Evolutionary conservation across 1,284 basidiomycete genomes (phyloP), one percentile per base, ranked within the genome.

Genomic region (Mrakiaceae sp.): DNA sequence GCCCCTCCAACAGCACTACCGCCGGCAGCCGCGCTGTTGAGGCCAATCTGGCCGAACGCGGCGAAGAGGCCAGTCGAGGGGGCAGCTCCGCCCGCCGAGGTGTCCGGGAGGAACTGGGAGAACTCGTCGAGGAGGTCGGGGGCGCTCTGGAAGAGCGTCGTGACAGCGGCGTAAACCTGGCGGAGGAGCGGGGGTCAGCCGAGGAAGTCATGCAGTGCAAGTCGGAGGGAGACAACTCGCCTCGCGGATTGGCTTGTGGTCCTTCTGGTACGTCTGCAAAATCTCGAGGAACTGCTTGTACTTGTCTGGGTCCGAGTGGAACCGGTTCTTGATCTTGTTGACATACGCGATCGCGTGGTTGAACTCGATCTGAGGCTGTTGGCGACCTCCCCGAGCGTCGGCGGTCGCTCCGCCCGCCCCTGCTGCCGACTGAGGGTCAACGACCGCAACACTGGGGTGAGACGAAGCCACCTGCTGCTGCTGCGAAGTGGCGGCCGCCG

Each of bases 241-340:
- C 73, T 96, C 92, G 68, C 89, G 86, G 43, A 90, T 83, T 70
- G 89, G 85, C 68, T 84, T 83, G 73, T 91, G 89, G 73, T 98
- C 94, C 74, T 94, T 94, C 76, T 98, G 94, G 77, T 97, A 98
- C 46, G 90, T 89, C 80, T 98, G 96, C 70, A 99, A 78, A 64
- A 98, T 95, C 79, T 98, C 95, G 71, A 99, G 80, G 78, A 99
- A 99, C 73, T 92, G 87, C 79, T 98, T 98, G 81, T 99, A 99
- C 55, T 88, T 95, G 71, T 95, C 90, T 39, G 88, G 86, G 70
- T 97, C 92, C 68, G 88, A 85, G n/a, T 85, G 80, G 77, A 89
- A 98, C 59, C 94, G 85, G 56, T 87, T 86, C 80, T 98, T 98
- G 80, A 99, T 98, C 81, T 94, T 95, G 82, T 98, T 98, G 71